Conservation (phyloP, 2,329 filamentous ascomycete genomes). For the Alternaria gansuensis region DNA sequence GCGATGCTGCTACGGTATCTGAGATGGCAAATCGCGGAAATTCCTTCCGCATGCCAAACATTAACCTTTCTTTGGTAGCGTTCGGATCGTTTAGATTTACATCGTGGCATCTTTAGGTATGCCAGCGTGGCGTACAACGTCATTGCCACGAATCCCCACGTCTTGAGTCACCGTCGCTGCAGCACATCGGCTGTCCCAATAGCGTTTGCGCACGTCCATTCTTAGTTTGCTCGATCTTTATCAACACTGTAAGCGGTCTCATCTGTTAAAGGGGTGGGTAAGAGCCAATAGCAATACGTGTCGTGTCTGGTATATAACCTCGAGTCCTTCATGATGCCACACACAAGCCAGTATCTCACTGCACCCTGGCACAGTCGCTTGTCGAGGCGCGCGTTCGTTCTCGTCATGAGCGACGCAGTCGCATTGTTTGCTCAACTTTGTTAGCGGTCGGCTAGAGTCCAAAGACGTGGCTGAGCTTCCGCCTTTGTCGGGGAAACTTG, state of each 20-base stretch:
- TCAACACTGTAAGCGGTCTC: not conserved
- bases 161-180: not conserved
- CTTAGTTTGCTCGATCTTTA: not conserved
- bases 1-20: not conserved
- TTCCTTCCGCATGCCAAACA: not conserved
- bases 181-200: not conserved
- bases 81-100: not conserved
- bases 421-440: conserved; percentile 16
- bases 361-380: not conserved
- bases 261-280: no score
- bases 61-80: not conserved
- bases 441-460: not conserved
- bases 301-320: not conserved
- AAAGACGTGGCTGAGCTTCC: conserved; percentile 6
- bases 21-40: not conserved
- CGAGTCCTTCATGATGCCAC: conserved; percentile 2
- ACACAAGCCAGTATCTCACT: not conserved
- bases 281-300: not conserved
- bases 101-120: not conserved
- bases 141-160: conserved; percentile 5
- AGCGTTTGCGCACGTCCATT: not conserved
- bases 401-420: not conserved
- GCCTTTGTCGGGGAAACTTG: conserved; percentile 4
- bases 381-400: not conserved
- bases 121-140: not conserved